Percentiles rank a stretch among this genome's conserved stretches.
These are phyloP conservation scores for Annulohypoxylon bovei DNA, from an alignment of 495 filamentous ascomycete species.

Conservation along the genomic window DNA sequence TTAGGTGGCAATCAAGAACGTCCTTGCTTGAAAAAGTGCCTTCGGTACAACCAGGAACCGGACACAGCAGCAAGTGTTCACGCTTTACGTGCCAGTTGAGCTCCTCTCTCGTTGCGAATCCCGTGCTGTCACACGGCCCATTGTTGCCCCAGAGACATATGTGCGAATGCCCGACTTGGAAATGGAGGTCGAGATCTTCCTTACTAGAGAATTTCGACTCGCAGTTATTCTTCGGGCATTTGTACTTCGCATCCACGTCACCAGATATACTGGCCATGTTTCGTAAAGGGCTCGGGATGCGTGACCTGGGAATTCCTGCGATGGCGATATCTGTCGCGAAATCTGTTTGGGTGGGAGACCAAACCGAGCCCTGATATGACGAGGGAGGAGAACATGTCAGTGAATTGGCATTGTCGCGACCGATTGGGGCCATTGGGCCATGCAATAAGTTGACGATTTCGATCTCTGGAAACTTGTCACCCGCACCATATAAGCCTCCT, in stretches of 20 bases:
- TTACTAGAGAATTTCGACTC: neutral
- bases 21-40: conserved; percentile 23
- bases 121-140: conserved; percentile 28
- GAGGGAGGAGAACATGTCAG: conserved; percentile 17
- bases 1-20: conserved; percentile 41
- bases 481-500: neutral
- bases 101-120: conserved; percentile 41
- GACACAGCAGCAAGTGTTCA: conserved; percentile 46
- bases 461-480: conserved; percentile 20
- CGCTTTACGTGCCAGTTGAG: conserved; percentile 48
- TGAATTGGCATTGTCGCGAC: conserved; percentile 10
- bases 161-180: conserved; percentile 11
- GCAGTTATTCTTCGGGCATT: conserved; percentile 1
- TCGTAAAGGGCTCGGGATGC: conserved; percentile 39
- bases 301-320: conserved; percentile 18
- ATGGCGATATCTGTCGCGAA: conserved; percentile 15
- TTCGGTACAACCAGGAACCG: conserved; percentile 41
- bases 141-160: conserved; percentile 43
- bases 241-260: neutral
- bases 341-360: conserved; percentile 36
- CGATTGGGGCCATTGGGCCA: neutral
- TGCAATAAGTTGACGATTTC: conserved; percentile 9
- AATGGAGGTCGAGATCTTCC: conserved; percentile 16
- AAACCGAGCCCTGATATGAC: conserved; percentile 35
- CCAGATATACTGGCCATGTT: conserved; percentile 5